Conservation (phyloP, 768 basidiomycete species). For the Trametes cinnabarina region DNA sequence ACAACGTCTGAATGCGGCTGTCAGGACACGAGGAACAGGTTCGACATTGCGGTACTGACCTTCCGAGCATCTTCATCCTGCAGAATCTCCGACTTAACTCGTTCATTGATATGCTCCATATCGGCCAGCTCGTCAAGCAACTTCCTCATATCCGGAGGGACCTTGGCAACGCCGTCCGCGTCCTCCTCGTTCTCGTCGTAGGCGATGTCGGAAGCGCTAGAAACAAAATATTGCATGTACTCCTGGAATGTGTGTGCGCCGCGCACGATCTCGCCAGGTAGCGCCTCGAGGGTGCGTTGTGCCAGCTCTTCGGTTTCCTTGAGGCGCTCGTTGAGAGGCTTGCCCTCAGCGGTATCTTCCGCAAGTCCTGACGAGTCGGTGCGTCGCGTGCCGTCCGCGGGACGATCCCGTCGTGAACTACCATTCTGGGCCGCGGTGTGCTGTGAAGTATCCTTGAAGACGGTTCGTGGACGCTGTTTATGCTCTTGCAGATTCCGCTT, state of each 20-base stretch:
- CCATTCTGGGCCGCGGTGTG: not conserved
- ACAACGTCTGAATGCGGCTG: conserved; percentile 34
- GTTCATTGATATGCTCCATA: conserved; percentile 32
- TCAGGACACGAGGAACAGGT: not conserved
- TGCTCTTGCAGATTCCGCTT: conserved; percentile 13
- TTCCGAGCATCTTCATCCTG: conserved; percentile 42
- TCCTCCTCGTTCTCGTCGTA: conserved; percentile 9
- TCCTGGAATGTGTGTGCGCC: conserved; percentile 40
- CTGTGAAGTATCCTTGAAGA: not conserved
- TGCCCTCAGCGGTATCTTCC: conserved; percentile 3
- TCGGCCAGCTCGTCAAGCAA: conserved; percentile 43
- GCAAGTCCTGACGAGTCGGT: not conserved
- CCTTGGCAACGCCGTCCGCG: conserved; percentile 6
- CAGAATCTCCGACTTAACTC: conserved; percentile 41
- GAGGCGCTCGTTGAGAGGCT: not conserved
- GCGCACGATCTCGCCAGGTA: conserved; percentile 39
- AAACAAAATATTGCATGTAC: conserved; percentile 38
- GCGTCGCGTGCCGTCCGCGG: not conserved
- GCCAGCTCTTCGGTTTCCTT: conserved; percentile 16
- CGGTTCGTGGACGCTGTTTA: conserved; percentile 1
- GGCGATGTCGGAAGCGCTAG: conserved; percentile 3
- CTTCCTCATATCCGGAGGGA: conserved; percentile 31
- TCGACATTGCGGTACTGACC: conserved; percentile 29
- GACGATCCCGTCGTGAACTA: not conserved
- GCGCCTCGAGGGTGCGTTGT: conserved; percentile 35